Percentiles rank a stretch among this genome's conserved stretches.
These are phyloP conservation scores for Tetrastigma voinierianum DNA, from an alignment of 164 flowering plant genomes.

Conservation along the genomic window DNA sequence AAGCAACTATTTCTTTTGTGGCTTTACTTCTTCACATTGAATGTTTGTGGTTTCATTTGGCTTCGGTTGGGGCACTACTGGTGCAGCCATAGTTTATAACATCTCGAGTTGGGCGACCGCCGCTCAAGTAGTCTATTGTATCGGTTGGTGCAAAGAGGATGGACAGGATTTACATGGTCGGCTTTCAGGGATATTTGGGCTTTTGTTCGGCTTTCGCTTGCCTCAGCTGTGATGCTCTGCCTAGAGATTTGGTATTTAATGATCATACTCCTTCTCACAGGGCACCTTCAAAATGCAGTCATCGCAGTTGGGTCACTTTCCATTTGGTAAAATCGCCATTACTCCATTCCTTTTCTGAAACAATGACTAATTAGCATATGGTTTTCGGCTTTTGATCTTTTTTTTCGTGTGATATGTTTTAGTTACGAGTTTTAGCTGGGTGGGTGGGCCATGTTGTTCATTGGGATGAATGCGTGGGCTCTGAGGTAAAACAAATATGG, in stretches of 20 bases:
- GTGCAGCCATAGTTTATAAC: constrained; percentile 54
- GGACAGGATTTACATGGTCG: constrained; percentile 49
- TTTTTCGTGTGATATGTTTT: constrained; percentile 4
- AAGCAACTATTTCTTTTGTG: constrained; percentile 44
- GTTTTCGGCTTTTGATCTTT: neutral
- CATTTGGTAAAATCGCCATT: constrained; percentile 43
- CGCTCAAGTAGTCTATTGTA: constrained; percentile 42
- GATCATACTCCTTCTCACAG: constrained; percentile 62
- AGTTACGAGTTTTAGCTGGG: constrained; percentile 55
- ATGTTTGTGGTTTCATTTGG: constrained; percentile 39
- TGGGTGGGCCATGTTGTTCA: constrained; percentile 51
- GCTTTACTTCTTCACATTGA: constrained; percentile 26
- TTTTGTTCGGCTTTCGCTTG: constrained; percentile 59
- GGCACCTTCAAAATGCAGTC: constrained; percentile 67
- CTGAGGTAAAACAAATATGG: constrained; percentile 34
- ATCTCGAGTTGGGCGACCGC: constrained; percentile 35
- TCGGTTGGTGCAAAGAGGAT: constrained; percentile 55
- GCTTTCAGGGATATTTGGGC: constrained; percentile 56
- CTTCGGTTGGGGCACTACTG: constrained; percentile 40
- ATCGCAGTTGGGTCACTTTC: constrained; percentile 56
- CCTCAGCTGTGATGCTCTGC: constrained; percentile 84
- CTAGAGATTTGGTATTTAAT: constrained; percentile 87
- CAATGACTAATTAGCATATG: neutral
- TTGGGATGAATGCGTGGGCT: constrained; percentile 67
- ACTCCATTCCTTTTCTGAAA: constrained; percentile 2